Conservation (phyloP, 768 basidiomycete species). For the Leccinum broughii region DNA sequence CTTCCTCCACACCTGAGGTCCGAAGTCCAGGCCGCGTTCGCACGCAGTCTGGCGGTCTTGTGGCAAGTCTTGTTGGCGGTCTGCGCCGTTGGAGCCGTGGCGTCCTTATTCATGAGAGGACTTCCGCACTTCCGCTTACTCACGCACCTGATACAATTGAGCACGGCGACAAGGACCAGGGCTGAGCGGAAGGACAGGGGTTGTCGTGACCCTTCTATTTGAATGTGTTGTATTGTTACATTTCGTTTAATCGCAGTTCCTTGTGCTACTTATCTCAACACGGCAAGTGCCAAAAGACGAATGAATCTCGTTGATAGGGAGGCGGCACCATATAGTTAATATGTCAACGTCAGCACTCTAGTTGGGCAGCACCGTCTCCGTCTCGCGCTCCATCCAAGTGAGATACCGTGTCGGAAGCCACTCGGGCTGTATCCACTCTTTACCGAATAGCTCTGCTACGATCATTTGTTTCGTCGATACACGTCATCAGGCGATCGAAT, state of each 20-base stretch:
- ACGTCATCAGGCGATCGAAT: too few species aligned
- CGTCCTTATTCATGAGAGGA: conserved; percentile 21
- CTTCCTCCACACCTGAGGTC: conserved; percentile 36
- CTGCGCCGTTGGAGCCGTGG: conserved; percentile 15
- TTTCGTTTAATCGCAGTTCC: background rate
- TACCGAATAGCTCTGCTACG: conserved; percentile 42
- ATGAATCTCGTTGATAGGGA: background rate
- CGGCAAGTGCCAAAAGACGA: background rate
- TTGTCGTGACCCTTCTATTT: background rate
- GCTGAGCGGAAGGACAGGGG: background rate
- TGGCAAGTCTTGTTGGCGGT: conserved; percentile 48
- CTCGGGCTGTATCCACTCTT: conserved; percentile 50
- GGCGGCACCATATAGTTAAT: background rate
- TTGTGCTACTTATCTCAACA: background rate
- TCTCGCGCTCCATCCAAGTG: conserved; percentile 31
- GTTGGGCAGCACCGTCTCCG: background rate
- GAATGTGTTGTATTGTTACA: background rate
- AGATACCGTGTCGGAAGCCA: conserved; percentile 65
- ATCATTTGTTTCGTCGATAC: conserved; percentile 45
- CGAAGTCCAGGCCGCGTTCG: conserved; percentile 44
- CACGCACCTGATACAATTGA: background rate
- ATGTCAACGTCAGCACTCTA: background rate
- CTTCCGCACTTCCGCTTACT: conserved; percentile 9
- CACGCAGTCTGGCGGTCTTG: conserved; percentile 37
- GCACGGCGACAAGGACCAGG: background rate